Evolutionary conservation across 2,329 filamentous ascomycete species (phyloP).

Genomic region (Hypoxylon sp.): DNA sequence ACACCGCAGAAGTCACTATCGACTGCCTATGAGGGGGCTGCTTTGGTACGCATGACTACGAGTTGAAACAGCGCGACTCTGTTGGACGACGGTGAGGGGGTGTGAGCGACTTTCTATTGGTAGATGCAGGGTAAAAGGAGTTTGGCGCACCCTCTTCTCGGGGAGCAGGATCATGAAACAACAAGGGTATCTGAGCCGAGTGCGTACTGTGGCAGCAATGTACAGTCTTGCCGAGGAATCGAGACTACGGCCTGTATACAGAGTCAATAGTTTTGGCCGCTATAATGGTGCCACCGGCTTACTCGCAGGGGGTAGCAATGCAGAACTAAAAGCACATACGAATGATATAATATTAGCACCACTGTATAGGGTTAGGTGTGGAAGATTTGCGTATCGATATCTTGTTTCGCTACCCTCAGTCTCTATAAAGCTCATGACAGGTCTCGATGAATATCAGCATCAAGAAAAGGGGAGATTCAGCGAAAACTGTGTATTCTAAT

Average conservation of each 20-base stretch:
- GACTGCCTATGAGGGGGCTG: conserved; percentile 7
- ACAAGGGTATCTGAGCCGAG: conserved; percentile 20
- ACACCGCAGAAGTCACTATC: background rate
- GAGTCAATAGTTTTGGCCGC: too few relatives aligned
- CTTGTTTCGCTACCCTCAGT: too few relatives aligned
- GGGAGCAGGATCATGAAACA: conserved; percentile 28
- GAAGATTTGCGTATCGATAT: too few relatives aligned
- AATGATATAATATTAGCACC: too few relatives aligned
- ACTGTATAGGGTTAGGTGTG: too few relatives aligned
- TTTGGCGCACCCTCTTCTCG: conserved; percentile 29
- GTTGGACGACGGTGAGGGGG: conserved; percentile 12
- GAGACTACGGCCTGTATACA: conserved; percentile 1
- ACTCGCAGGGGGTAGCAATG: too few relatives aligned
- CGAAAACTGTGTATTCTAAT: too few relatives aligned
- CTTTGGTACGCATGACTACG: conserved; percentile 15
- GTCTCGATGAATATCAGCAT: too few relatives aligned
- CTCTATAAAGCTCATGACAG: too few relatives aligned
- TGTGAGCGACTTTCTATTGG: conserved; percentile 13
- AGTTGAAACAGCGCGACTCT: conserved; percentile 15
- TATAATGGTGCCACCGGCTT: too few relatives aligned
- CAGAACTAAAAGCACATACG: too few relatives aligned
- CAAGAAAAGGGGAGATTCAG: too few relatives aligned
- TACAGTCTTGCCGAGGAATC: conserved; percentile 1
- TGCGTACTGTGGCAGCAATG: background rate
- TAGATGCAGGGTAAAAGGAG: conserved; percentile 20